Base-by-base conservation (phyloP, 176 grass and related monocot species). In the Avena sativa region DNA sequence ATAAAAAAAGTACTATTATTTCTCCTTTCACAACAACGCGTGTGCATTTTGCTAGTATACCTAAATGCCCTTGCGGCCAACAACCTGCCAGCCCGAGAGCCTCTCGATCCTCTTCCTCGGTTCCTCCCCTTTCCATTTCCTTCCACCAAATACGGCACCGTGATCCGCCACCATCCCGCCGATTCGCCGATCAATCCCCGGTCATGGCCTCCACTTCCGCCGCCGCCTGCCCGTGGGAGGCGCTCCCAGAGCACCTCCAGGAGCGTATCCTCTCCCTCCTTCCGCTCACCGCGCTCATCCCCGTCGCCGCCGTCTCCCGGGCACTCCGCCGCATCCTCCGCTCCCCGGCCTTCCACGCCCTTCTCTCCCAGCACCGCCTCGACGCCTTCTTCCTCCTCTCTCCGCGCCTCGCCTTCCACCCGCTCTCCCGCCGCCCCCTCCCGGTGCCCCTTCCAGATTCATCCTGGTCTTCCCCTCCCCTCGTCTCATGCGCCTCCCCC, bases 221-320 rank as follows among this genome's bases (percentile, higher is more conserved):
- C 55, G 57, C 21, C 14, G 17, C 25, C 52, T 89, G 70, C 86
- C 19, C 47, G 19, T 93, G 92, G 92, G 83, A 89, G 7, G 59
- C 47, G 28, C 83, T 93, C 43, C 86, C 89, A 26, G 17, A 40
- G 79, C 66, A 87, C 76, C 52, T 91, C 52, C 79, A 91, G 40
- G 83, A 87, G 57, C 66, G 46, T 16, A 89, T 93, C 92, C 89
- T 93, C 32, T 66, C 86, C 38, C 84, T 79, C 53, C 80, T 93
- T 14, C 92, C 89, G 21, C 21, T 91, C 53, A 91, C 80, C 61
- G 71, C 84, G 6, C 89, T 93, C 14, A 16, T 89, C 71, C 60
- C 49, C 62, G 84, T 88, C 46, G 60, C 76, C 68, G 71, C 89
- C 15, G 60, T 47, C 68, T 93, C 92, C 60, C 79, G 89, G 25